These are phyloP conservation scores for Psilocybe cubensis DNA, from an alignment of 768 basidiomycete genomes.

Conservation along the genomic window DNA sequence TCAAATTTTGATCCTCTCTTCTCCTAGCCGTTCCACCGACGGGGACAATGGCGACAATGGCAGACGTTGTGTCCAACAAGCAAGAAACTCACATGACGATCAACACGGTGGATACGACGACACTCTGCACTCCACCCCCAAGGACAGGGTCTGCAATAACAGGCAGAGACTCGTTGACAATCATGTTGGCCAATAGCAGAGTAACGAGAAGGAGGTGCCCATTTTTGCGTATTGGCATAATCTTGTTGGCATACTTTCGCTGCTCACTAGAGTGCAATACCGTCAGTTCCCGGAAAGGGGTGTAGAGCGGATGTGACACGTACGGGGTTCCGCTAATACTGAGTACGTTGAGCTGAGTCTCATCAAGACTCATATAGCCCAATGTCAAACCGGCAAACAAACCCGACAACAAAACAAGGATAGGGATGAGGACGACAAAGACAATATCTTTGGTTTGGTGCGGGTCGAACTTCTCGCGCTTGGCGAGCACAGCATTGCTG, in stretches of 20 bases:
- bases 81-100: constrained; percentile 77
- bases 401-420: constrained; percentile 83
- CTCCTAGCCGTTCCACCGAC: background rate
- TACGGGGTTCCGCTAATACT: constrained; percentile 85
- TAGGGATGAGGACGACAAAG: constrained; percentile 69
- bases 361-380: constrained; percentile 92
- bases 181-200: constrained; percentile 87
- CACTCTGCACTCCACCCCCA: constrained; percentile 77
- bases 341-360: constrained; percentile 88
- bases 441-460: constrained; percentile 36
- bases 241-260: constrained; percentile 79
- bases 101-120: constrained; percentile 81
- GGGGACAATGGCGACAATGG: background rate
- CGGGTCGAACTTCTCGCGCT: constrained; percentile 34
- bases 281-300: background rate
- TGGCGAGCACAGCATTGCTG: constrained; percentile 18
- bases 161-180: constrained; percentile 87
- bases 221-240: constrained; percentile 84
- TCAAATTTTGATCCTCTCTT: background rate
- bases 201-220: constrained; percentile 85
- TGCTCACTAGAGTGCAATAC: constrained; percentile 63
- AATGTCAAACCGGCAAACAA: constrained; percentile 91
- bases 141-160: constrained; percentile 81
- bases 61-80: background rate
- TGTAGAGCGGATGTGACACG: constrained; percentile 26